Evolutionary conservation across 73 alveolate genomes (phyloP).

Genomic region (Strombidium stylifer): DNA sequence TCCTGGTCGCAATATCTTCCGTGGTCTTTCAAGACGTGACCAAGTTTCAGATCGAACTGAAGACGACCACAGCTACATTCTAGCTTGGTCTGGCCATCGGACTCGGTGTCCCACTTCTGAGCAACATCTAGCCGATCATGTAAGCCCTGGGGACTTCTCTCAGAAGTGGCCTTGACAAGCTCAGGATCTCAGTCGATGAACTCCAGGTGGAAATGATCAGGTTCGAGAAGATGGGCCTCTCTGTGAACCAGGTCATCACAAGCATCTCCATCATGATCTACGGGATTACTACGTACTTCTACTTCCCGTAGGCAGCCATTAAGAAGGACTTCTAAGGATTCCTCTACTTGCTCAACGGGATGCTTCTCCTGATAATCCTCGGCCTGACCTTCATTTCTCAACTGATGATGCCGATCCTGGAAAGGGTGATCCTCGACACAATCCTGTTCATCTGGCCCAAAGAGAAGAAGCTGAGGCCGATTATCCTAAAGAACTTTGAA

Average conservation of each 20-base stretch:
- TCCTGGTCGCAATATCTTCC: not conserved
- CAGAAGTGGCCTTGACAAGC: constrained; percentile 20
- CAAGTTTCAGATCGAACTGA: not conserved
- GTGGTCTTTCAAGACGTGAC: not conserved
- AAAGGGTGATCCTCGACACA: constrained; percentile 20
- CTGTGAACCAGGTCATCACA: constrained; percentile 49
- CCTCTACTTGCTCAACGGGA: constrained; percentile 48
- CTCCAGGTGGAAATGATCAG: constrained; percentile 43
- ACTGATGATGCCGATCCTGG: constrained; percentile 40
- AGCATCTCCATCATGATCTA: constrained; percentile 48
- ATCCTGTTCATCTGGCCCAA: constrained; percentile 41
- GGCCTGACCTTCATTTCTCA: constrained; percentile 54
- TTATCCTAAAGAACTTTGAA: constrained; percentile 56
- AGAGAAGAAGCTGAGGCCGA: constrained; percentile 62
- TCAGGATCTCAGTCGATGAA: constrained; percentile 12
- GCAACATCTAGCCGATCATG: constrained; percentile 16
- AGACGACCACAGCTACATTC: not conserved
- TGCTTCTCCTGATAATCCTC: constrained; percentile 53
- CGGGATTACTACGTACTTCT: constrained; percentile 64
- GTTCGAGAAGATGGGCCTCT: constrained; percentile 64
- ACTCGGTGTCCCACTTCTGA: constrained; percentile 10
- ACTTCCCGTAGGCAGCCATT: constrained; percentile 54
- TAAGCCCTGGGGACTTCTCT: constrained; percentile 12
- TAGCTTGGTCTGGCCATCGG: constrained; percentile 10
- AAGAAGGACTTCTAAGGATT: constrained; percentile 38